Evolutionary conservation across 345 rosid species (phyloP).

Genomic region (Moringa oleifera): DNA sequence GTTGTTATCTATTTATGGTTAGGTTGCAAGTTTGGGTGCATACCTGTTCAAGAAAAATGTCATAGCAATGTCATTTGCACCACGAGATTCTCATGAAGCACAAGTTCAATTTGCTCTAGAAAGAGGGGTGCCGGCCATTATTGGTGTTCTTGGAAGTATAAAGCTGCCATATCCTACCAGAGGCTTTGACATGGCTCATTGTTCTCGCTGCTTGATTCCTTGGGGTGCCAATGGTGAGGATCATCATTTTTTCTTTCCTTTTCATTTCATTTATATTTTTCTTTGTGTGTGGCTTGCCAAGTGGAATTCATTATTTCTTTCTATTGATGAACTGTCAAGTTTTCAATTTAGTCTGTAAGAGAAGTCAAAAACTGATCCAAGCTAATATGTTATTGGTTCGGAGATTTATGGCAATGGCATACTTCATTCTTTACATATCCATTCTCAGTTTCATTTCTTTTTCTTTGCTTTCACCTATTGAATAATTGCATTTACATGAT

Average conservation of each 20-base stretch:
- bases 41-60: slow-evolving; percentile 59
- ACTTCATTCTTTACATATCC: too few species aligned
- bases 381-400: neutral
- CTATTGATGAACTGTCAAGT: neutral
- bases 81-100: slow-evolving; percentile 67
- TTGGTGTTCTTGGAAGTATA: slow-evolving; percentile 61
- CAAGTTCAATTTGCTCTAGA: slow-evolving; percentile 71
- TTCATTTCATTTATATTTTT: too few species aligned
- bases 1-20: neutral
- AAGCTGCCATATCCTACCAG: slow-evolving; percentile 55
- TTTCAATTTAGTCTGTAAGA: neutral
- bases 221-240: slow-evolving; percentile 60
- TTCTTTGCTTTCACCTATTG: neutral
- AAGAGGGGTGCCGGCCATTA: slow-evolving; percentile 67
- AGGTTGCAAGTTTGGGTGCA: slow-evolving; percentile 76
- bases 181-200: slow-evolving; percentile 33
- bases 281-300: neutral
- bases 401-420: neutral
- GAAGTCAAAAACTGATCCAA: neutral
- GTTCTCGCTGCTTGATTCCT: slow-evolving; percentile 66
- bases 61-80: slow-evolving; percentile 64
- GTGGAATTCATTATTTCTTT: neutral
- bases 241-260: too few species aligned
- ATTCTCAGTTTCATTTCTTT: neutral
- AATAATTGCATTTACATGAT: neutral